Evolutionary conservation across 2,329 filamentous ascomycete species (phyloP).

Genomic region (Fusarium devonianum): DNA sequence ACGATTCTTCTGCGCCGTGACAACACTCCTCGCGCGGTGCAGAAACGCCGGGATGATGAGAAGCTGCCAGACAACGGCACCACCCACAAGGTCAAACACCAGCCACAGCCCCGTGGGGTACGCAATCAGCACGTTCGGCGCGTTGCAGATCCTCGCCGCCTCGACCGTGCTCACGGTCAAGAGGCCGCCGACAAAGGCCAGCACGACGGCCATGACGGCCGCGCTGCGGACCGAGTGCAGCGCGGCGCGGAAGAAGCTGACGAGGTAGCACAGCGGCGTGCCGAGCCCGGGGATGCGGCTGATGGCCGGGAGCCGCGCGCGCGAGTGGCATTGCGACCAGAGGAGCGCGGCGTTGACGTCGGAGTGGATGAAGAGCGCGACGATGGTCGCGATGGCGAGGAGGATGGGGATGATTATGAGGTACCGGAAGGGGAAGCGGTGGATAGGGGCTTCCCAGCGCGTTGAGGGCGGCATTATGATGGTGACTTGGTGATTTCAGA

Average conservation of each 20-base stretch:
- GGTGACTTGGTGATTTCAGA: background rate
- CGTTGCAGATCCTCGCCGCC: constrained; percentile 54
- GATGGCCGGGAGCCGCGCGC: constrained; percentile 53
- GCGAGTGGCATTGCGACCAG: constrained; percentile 62
- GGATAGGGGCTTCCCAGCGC: constrained; percentile 54
- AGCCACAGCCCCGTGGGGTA: constrained; percentile 54
- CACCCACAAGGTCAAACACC: constrained; percentile 57
- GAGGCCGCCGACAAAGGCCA: constrained; percentile 56
- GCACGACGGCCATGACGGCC: constrained; percentile 51
- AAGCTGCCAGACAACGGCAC: constrained; percentile 60
- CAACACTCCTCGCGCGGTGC: constrained; percentile 50
- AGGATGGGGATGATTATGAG: constrained; percentile 58
- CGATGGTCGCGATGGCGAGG: constrained; percentile 52
- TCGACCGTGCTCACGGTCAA: constrained; percentile 60
- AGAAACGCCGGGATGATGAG: constrained; percentile 60
- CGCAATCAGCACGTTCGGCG: constrained; percentile 46
- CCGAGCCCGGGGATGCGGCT: constrained; percentile 55
- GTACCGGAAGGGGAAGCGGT: constrained; percentile 60
- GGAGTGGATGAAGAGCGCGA: constrained; percentile 53
- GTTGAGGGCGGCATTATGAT: constrained; percentile 20
- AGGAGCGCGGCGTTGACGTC: constrained; percentile 61
- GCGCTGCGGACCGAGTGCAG: constrained; percentile 51
- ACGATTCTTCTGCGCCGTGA: constrained; percentile 28
- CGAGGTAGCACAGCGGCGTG: constrained; percentile 56
- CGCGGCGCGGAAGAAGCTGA: constrained; percentile 58